These are phyloP conservation scores for Dendrobium chrysotoxum DNA, from an alignment of 106 monocot genomes.

Conservation along the genomic window DNA sequence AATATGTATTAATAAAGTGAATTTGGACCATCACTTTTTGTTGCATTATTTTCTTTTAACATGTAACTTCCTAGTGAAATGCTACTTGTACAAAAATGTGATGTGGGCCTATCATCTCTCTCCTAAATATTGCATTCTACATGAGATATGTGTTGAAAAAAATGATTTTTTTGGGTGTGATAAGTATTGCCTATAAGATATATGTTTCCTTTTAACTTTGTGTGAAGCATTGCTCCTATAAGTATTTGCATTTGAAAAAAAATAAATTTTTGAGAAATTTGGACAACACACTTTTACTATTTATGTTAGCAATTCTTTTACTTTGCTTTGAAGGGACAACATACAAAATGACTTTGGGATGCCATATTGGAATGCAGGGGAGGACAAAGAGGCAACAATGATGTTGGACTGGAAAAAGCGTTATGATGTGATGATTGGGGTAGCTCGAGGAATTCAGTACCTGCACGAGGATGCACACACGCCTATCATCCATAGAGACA, in stretches of 20 bases:
- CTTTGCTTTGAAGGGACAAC: background rate
- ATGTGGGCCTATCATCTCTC: background rate
- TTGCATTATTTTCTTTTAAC: background rate
- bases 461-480: constrained; percentile 76
- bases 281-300: background rate
- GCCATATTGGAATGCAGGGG: background rate
- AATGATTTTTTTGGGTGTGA: background rate
- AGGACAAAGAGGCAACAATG: background rate
- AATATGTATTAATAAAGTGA: background rate
- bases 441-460: constrained; percentile 72
- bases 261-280: background rate
- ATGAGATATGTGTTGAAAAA: background rate
- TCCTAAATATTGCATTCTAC: background rate
- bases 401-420: constrained; percentile 36
- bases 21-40: background rate
- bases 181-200: background rate
- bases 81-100: background rate
- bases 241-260: background rate
- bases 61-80: background rate
- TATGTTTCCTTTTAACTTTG: background rate
- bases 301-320: background rate
- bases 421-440: constrained; percentile 46
- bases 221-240: background rate
- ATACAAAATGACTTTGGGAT: background rate
- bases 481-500: constrained; percentile 72